Base-by-base conservation (phyloP, 169 alveolate genomes). In the Cryptosporidium felis region DNA sequence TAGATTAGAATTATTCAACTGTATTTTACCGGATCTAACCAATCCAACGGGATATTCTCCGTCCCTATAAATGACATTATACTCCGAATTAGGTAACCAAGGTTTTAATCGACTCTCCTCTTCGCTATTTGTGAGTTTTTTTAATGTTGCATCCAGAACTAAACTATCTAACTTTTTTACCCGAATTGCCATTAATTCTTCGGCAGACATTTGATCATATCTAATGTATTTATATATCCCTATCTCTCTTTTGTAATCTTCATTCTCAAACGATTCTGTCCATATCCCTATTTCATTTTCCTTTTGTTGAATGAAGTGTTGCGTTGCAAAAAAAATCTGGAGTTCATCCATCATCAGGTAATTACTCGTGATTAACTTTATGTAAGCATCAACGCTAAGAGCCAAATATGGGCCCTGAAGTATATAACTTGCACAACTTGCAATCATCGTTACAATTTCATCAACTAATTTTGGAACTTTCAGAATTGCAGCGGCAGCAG, bases 391-490 rank as follows among this genome's bases (percentile, higher is more conserved):
- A n/a, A 74, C 67, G n/a, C 56, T 74, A 12, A 74, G 26, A 23
- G 85, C 85, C 41, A 74, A 30, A 21, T 74, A 74, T 34, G 85
- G 85, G 18, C 85, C 85, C 42, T 74, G 85, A n/a, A 74, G 42
- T 41, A 74, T 56, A 38, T 74, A 74, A 30, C 85, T 74, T 36
- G 85, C 85, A 56, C 85, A 74, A 38, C 67, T 56, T 56, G 85
- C 85, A 53, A 74, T 74, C 67, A 74, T 74, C 10, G 85, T 49
- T 53, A 74, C 66, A 74, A 74, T 74, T 56, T 74, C 85, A 16
- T 74, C 85, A 3, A 74, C 67, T 8, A 74, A 51, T 38, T 74
- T 74, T 74, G 85, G 85, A 14, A 74, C 18, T 28, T 56, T 74
- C 41, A 74, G 38, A 34, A 56, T 56, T 3, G 85, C 85, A 28